Evolutionary conservation across 805 yeast genomes (phyloP).

Genomic region (Zygotorulaspora chibaensis): DNA sequence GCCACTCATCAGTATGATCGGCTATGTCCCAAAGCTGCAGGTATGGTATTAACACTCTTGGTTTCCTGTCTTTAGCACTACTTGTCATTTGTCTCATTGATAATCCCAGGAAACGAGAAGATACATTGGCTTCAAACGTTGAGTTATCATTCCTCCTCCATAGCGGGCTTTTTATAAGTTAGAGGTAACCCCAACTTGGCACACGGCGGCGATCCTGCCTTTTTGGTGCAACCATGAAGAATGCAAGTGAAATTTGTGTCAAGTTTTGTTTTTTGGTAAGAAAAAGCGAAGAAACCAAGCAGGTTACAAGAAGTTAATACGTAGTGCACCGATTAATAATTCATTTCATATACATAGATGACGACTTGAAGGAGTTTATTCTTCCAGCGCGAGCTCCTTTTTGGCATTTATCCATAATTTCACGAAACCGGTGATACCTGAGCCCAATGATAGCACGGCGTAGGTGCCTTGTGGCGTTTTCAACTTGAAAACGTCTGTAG

Average conservation of each 20-base stretch:
- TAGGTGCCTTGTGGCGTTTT: slow-evolving; percentile 34
- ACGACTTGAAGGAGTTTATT: not conserved
- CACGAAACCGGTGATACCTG: slow-evolving; percentile 29
- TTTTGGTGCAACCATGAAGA: too few species aligned
- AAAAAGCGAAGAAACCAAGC: not conserved
- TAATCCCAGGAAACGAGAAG: too few species aligned
- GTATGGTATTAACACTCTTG: slow-evolving; percentile 35
- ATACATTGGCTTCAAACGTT: too few species aligned
- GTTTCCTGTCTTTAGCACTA: slow-evolving; percentile 6
- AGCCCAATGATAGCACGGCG: slow-evolving; percentile 28
- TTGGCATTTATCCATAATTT: slow-evolving; percentile 32
- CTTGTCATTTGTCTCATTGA: not conserved
- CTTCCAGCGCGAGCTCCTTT: slow-evolving; percentile 10
- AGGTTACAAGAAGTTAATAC: not conserved
- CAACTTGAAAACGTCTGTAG: slow-evolving; percentile 43
- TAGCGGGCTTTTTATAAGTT: too few species aligned
- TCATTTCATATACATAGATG: too few species aligned
- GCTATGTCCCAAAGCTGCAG: slow-evolving; percentile 43
- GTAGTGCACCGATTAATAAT: too few species aligned
- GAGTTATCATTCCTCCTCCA: too few species aligned
- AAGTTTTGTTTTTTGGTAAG: not conserved
- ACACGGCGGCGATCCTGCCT: too few species aligned
- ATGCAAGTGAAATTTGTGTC: too few species aligned
- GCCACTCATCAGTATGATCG: slow-evolving; percentile 43
- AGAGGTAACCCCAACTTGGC: too few species aligned